Evolutionary conservation across 164 flowering plant species (phyloP), one percentile per base, ranked within the genome.

Genomic region (Houttuynia cordata): DNA sequence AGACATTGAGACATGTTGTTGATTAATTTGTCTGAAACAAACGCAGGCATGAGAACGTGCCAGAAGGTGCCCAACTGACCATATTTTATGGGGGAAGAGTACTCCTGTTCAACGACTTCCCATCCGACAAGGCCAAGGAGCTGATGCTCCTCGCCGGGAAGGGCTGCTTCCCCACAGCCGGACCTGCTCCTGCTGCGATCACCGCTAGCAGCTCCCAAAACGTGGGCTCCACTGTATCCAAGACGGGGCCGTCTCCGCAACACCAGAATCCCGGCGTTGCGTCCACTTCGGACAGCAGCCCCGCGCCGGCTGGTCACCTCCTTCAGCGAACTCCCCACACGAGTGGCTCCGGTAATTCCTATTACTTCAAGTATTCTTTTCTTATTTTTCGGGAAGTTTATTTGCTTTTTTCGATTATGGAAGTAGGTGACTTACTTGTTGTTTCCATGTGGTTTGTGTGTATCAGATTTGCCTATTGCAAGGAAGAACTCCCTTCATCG

Each of bases 401-500:
- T 42, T 25, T 47, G 17, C 53, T 8, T 2, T 24, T n/a, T 8
- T 41, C 20, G 25, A 23, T 37, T 6, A 7, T 30, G 61, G 18
- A 22, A 9, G 10, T n/a, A 14, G 15, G 18, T 12, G 42, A 49
- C 41, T 60, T 0, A 60, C 24, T 49, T 7, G 49, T 18, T 24
- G 15, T 13, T 24, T 60, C n/a, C 8, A 8, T 41, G 18, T 30
- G 49, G 14, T 45, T 4, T n/a, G n/a, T 50, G 20, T 56, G 21
- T 12, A 49, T 45, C 81, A 83, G 97, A 76, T 73, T 74, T 91
- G 10, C 91, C 93, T 8, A 75, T 87, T 64, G 82, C 86, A 13
- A 81, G 96, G 74, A 86, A 80, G 66, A 82, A 79, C 24, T 91
- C 96, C 1, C 87, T 91, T 25, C 79, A 81, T 61, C 78, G 93